Conservation (phyloP, 2,329 filamentous ascomycete species). For the Monosporascus ibericus region DNA sequence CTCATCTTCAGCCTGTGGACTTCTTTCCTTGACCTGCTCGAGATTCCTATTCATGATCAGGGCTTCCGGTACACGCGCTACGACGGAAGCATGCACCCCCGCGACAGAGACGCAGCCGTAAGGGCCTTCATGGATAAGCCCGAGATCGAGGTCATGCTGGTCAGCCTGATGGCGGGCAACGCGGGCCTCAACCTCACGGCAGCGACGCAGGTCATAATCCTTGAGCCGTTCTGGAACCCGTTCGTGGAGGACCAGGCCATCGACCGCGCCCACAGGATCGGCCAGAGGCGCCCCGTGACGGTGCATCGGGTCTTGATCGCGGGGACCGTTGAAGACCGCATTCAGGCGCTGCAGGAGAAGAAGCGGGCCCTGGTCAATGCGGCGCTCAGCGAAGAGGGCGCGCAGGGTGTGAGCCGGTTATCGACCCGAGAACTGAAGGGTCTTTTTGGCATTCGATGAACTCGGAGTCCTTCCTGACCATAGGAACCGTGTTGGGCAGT, state of each 20-base stretch:
- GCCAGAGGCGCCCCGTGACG: conserved; percentile 56
- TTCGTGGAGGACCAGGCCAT: conserved; percentile 73
- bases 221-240: conserved; percentile 76
- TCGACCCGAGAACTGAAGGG: conserved; percentile 9
- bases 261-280: conserved; percentile 72
- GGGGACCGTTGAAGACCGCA: conserved; percentile 68
- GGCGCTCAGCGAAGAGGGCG: conserved; percentile 18
- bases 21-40: conserved; percentile 27
- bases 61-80: conserved; percentile 23
- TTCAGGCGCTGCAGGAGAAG: conserved; percentile 61
- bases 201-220: conserved; percentile 66
- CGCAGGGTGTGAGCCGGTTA: conserved; percentile 7
- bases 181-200: conserved; percentile 66
- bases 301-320: conserved; percentile 63
- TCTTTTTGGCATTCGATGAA: conserved; percentile 10
- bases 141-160: conserved; percentile 50
- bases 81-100: conserved; percentile 23
- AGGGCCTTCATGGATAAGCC: conserved; percentile 19
- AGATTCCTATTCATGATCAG: conserved; percentile 23
- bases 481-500: not conserved
- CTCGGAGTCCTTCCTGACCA: not conserved
- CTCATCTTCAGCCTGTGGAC: conserved; percentile 28
- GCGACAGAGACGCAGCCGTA: conserved; percentile 17
- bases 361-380: conserved; percentile 56
- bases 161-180: conserved; percentile 71